Evolutionary conservation across 2,329 filamentous ascomycete species (phyloP).

Genomic region (Coniochaeta ligniaria): DNA sequence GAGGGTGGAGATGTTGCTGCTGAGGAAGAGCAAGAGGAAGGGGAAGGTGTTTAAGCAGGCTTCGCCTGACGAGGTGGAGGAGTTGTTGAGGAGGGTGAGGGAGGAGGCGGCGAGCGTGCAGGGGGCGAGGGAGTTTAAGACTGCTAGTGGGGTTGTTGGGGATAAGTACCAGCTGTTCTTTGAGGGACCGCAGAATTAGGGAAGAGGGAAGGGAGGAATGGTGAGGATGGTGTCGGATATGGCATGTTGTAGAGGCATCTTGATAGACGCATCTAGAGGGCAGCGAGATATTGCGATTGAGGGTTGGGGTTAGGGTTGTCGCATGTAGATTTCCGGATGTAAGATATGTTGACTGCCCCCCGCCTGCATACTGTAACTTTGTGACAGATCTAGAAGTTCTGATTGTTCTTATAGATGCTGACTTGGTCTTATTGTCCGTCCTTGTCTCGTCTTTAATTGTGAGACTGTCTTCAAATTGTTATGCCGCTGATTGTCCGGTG

Average conservation of each 20-base stretch:
- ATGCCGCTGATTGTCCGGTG: neutral
- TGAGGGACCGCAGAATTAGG: conserved; percentile 23
- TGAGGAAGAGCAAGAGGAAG: conserved; percentile 44
- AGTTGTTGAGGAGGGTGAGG: conserved; percentile 39
- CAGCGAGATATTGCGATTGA: neutral
- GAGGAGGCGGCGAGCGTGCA: conserved; percentile 19
- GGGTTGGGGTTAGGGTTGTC: neutral
- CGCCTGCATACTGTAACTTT: too few relatives aligned
- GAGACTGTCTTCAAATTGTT: neutral
- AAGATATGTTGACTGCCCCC: neutral
- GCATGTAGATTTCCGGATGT: neutral
- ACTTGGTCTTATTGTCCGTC: neutral
- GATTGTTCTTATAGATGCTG: too few relatives aligned
- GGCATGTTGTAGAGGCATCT: neutral
- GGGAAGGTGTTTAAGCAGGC: conserved; percentile 34
- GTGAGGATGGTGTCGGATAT: neutral
- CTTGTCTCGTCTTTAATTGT: neutral
- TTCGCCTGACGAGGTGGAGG: conserved; percentile 51
- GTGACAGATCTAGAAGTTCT: too few relatives aligned
- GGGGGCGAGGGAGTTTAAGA: conserved; percentile 32
- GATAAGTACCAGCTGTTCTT: conserved; percentile 27
- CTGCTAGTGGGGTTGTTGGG: conserved; percentile 33
- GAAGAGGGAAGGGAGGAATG: neutral
- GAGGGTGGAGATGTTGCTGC: conserved; percentile 68
- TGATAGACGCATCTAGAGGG: neutral